Evolutionary conservation across 2,329 filamentous ascomycete species (phyloP), one percentile per base, ranked within the genome.

Genomic region (Alternaria incomplexa): DNA sequence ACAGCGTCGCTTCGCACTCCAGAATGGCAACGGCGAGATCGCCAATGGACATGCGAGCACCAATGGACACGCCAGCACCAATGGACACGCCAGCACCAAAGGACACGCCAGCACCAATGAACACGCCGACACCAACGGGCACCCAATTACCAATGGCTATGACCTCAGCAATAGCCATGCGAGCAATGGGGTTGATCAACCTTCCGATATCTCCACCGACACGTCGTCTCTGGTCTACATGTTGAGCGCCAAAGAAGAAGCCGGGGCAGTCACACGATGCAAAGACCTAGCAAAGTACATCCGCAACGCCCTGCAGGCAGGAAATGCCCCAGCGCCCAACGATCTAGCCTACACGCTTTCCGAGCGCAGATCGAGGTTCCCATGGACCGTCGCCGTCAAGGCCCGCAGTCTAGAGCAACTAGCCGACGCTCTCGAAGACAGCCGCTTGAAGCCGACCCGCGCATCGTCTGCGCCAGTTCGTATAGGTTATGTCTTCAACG

Each of bases 331-430:
- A 51, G 15, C 15, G 54, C 15, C 32, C 32, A 15, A 43, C 15
- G 62, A 70, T 54, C 15, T 71, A 7, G 62, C 58, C 3, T 62
- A 69, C 25, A 71, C 68, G 5, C 55, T 71, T 9, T 22, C 26
- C 20, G 23, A 52, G 6, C 36, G 62, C 12, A 61, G 68, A 20
- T 58, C 59, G 12, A 17, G 44, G 15, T 59, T 70, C 12, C 20
- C 45, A 3, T 36, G 56, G 12, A 45, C 40, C 9, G 9, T 25
- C 17, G 47, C 25, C 13, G 36, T 58, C 23, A 45, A 32, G 17
- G 56, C 56, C 15, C 47, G 47, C n/a, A 50, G 36, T 28, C 17
- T 50, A 8, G 30, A 25, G 22, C 48, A 54, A 11, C 30, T 46
- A 9, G 50, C 46, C 17, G 32, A 28, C 6, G 7, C 6, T 2